Percentiles rank a stretch among this genome's conserved stretches.
phyloP scores from a whole-genome alignment of 306 rosid genomes.

The Sicyos edulis region DNA sequence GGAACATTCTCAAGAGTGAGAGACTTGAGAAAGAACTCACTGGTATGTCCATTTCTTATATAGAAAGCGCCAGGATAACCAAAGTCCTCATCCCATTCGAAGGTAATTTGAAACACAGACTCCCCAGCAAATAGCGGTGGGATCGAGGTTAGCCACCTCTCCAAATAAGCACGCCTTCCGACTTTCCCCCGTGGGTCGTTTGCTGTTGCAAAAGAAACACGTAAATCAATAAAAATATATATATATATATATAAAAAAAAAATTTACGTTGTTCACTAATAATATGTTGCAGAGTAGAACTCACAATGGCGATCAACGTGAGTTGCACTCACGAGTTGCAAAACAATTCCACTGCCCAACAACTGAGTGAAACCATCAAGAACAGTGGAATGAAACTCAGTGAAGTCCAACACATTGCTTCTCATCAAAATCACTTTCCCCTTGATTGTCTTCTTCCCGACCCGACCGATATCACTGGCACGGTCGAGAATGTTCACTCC shows the following conservation, averaged over 20 bases:
- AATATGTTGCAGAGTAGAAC: neutral
- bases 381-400: neutral
- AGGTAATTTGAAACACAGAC: slow-evolving; percentile 40
- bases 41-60: slow-evolving; percentile 53
- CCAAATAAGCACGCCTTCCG: slow-evolving; percentile 53
- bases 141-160: slow-evolving; percentile 47
- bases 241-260: too few species aligned
- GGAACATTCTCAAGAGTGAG: slow-evolving; percentile 69
- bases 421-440: neutral
- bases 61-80: slow-evolving; percentile 70
- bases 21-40: slow-evolving; percentile 55
- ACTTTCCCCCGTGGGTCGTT: slow-evolving; percentile 43
- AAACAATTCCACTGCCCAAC: neutral
- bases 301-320: slow-evolving; percentile 26
- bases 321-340: neutral
- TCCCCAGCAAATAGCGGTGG: slow-evolving; percentile 44
- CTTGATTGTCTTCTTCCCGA: neutral
- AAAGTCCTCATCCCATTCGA: slow-evolving; percentile 53
- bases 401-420: neutral
- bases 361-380: neutral
- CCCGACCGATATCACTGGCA: neutral
- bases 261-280: too few species aligned
- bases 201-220: slow-evolving; percentile 22
- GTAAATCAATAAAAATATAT: too few species aligned
- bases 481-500: neutral